phyloP scores from a whole-genome alignment of 805 yeast species.

The Saturnispora zaruensis region DNA sequence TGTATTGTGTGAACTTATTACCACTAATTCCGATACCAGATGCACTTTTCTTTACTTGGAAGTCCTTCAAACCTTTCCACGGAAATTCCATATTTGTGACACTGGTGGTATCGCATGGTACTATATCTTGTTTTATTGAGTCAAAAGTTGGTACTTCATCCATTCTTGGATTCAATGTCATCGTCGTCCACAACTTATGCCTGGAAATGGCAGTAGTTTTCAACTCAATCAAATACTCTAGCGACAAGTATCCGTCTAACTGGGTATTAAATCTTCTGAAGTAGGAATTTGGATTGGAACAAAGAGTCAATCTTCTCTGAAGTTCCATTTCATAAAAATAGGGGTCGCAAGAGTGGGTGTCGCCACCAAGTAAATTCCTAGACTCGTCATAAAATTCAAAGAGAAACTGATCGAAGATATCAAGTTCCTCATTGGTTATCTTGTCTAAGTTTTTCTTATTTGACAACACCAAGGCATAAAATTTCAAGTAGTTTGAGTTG shows the following conservation, averaged over 20 bases:
- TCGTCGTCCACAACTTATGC: conserved; percentile 44
- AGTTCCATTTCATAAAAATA: conserved; percentile 5
- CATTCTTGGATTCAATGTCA: conserved; percentile 42
- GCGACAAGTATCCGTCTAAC: background rate
- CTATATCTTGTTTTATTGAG: conserved; percentile 4
- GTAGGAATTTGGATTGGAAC: background rate
- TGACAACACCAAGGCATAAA: conserved; percentile 40
- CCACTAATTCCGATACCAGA: conserved; percentile 7
- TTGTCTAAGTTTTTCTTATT: conserved; percentile 28
- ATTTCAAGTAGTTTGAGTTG: conserved; percentile 39
- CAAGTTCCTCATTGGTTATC: conserved; percentile 30
- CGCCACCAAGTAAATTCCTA: conserved; percentile 3
- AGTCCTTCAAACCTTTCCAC: conserved; percentile 11
- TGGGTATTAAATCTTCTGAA: background rate
- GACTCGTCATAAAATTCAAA: conserved; percentile 7
- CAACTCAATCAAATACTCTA: conserved; percentile 10
- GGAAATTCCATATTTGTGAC: conserved; percentile 9
- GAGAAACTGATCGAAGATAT: conserved; percentile 21
- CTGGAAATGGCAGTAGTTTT: conserved; percentile 36
- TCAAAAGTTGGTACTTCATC: conserved; percentile 24
- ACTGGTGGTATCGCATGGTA: background rate
- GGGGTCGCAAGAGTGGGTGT: background rate
- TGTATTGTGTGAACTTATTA: conserved; percentile 6
- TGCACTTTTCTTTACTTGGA: background rate
- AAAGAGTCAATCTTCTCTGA: background rate